Percentiles rank a stretch among this genome's conserved stretches.
Conservation (phyloP, 306 rosid species). For the Spatholobus suberectus region DNA sequence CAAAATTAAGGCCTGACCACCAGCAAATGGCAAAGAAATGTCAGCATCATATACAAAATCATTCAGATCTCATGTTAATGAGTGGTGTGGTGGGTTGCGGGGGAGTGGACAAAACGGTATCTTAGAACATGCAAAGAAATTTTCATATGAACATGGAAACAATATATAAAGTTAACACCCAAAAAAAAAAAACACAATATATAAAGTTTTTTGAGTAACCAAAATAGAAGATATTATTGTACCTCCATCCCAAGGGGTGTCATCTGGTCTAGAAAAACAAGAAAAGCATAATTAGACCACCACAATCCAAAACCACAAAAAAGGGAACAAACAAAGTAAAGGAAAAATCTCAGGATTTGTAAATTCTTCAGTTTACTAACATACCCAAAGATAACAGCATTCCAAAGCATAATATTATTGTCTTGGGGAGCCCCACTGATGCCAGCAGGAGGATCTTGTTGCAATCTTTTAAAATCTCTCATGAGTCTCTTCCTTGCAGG, state of each 20-base stretch:
- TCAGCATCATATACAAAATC: background rate
- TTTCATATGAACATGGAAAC: constrained; percentile 11
- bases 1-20: too few relatives aligned
- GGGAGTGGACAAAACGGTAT: background rate
- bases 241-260: constrained; percentile 96
- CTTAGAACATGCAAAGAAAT: background rate
- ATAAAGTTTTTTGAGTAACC: constrained; percentile 16
- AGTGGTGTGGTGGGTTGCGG: too few relatives aligned
- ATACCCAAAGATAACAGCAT: constrained; percentile 88
- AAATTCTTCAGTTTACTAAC: constrained; percentile 14
- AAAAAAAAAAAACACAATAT: too few relatives aligned
- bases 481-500: constrained; percentile 80
- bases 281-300: constrained; percentile 21
- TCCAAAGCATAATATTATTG: constrained; percentile 86
- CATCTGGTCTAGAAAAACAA: constrained; percentile 73
- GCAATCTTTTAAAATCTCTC: constrained; percentile 88
- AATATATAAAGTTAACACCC: constrained; percentile 9
- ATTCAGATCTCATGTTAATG: background rate
- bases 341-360: background rate
- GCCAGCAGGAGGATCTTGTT: constrained; percentile 90
- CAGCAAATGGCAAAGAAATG: too few relatives aligned
- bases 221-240: background rate
- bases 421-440: constrained; percentile 90
- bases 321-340: constrained; percentile 4
- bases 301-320: background rate